Evolutionary conservation across 75 land plant genomes (phyloP).

Genomic region (Pinus albicaulis): DNA sequence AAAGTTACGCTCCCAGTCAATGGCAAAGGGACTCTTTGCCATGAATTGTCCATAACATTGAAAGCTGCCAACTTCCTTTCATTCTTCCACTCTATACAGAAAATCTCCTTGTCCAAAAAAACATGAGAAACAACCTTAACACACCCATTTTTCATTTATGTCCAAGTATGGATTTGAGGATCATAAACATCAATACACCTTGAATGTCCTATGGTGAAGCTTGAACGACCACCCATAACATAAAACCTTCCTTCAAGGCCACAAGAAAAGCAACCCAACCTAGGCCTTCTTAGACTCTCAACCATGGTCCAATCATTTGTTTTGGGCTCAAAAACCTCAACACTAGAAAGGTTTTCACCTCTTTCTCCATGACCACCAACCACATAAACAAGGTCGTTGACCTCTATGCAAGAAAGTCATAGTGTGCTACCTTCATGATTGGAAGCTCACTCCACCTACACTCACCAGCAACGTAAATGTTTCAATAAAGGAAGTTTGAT

Average conservation of each 20-base stretch:
- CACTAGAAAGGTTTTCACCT: conserved; percentile 55
- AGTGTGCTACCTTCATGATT: conserved; percentile 65
- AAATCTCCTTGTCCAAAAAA: conserved; percentile 51
- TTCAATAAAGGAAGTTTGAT: no score
- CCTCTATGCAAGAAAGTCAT: conserved; percentile 75
- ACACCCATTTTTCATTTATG: conserved; percentile 67
- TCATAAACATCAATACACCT: conserved; percentile 58
- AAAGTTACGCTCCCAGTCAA: conserved; percentile 56
- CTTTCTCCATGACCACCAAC: conserved; percentile 64
- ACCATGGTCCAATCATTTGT: conserved; percentile 52
- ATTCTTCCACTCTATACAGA: conserved; percentile 88
- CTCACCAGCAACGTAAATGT: no score
- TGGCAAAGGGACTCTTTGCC: conserved; percentile 63
- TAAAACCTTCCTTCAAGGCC: conserved; percentile 66
- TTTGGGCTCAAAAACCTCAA: conserved; percentile 67
- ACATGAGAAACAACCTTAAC: conserved; percentile 79
- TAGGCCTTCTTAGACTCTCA: conserved; percentile 59
- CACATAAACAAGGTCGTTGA: conserved; percentile 64
- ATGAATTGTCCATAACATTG: conserved; percentile 49
- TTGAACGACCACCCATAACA: conserved; percentile 81
- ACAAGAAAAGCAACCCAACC: conserved; percentile 71
- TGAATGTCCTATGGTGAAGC: conserved; percentile 68
- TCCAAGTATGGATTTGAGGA: conserved; percentile 49
- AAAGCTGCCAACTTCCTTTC: conserved; percentile 64
- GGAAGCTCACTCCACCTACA: conserved; percentile 67